Evolutionary conservation across 768 basidiomycete genomes (phyloP), one percentile per base, ranked within the genome.

Genomic region (Russula lepida): DNA sequence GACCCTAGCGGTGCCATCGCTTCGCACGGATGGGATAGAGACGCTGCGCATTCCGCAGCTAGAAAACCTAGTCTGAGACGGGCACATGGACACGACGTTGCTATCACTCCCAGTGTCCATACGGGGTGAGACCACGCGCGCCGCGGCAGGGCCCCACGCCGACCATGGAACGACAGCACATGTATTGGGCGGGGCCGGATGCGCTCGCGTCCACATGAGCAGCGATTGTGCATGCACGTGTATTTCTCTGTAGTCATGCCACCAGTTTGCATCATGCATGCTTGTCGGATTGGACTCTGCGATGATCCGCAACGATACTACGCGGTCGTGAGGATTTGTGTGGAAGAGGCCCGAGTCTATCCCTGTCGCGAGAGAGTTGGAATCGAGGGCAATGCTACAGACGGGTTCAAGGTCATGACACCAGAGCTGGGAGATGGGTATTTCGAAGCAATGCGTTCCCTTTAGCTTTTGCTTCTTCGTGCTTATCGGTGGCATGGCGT

Each of bases 401-500:
- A 15, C 27, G 8, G 35, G 35, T 17, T 17, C 35, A 37, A 17
- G 35, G 12, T 53, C 23, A 9, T 28, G 23, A 12, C 2, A 23
- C 23, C 53, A 32, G 11, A 48, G 13, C 3, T 4, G 44, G 33
- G 46, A 9, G 3, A 49, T 19, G 59, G 35, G 17, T 11, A 54
- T 39, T 41, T 60, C 59, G 35, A 60, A 60, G 53, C 59, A 60
- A n/a, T 60, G 59, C 4, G 59, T 60, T 23, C 59, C 59, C 35
- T 55, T 54, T 21, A 28, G n/a, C 28, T 55, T 60, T 47, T 1
- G 17, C 12, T n/a, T 54, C 28, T 28, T 47, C 35, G 32, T 30
- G 27, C 32, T 47, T 15, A 55, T 48, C 17, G 54, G 54, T 21
- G 54, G 59, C 54, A 60, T 60, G 35, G 53, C 21, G 25, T 21